Percentiles rank a stretch among this genome's conserved stretches.
Conservation (phyloP, 1,139 yeast genomes). For the Debaryomyces nepalensis region DNA sequence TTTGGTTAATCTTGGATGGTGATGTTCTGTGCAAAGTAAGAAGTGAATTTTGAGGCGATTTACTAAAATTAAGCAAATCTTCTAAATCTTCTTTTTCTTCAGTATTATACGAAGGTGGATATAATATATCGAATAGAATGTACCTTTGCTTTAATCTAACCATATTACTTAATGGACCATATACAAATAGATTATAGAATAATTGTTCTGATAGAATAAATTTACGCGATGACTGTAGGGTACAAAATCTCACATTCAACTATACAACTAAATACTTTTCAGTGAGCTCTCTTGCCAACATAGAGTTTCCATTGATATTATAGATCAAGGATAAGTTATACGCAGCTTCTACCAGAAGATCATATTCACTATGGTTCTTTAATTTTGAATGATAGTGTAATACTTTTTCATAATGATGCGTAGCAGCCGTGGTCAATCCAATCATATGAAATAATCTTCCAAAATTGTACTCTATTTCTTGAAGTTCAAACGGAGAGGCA, state of each 20-base stretch:
- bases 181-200: neutral
- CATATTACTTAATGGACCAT: constrained; percentile 46
- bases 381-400: constrained; percentile 40
- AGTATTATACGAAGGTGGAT: constrained; percentile 49
- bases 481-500: constrained; percentile 58
- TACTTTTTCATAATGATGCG: constrained; percentile 71
- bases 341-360: constrained; percentile 77
- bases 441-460: constrained; percentile 86
- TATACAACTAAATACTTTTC: constrained; percentile 59
- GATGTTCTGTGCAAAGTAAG: constrained; percentile 55
- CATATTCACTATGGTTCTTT: constrained; percentile 43
- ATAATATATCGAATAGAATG: constrained; percentile 75
- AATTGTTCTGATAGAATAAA: neutral
- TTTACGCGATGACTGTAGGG: constrained; percentile 9
- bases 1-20: constrained; percentile 47
- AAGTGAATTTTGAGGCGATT: constrained; percentile 41
- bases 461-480: constrained; percentile 81
- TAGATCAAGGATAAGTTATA: constrained; percentile 80
- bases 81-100: constrained; percentile 18
- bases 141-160: constrained; percentile 88
- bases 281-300: constrained; percentile 64
- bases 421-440: constrained; percentile 75
- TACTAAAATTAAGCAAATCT: constrained; percentile 27
- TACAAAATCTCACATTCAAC: neutral
- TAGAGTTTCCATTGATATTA: constrained; percentile 72